These are phyloP conservation scores for Lipomyces orientalis DNA, from an alignment of 805 yeast species.

Conservation along the genomic window DNA sequence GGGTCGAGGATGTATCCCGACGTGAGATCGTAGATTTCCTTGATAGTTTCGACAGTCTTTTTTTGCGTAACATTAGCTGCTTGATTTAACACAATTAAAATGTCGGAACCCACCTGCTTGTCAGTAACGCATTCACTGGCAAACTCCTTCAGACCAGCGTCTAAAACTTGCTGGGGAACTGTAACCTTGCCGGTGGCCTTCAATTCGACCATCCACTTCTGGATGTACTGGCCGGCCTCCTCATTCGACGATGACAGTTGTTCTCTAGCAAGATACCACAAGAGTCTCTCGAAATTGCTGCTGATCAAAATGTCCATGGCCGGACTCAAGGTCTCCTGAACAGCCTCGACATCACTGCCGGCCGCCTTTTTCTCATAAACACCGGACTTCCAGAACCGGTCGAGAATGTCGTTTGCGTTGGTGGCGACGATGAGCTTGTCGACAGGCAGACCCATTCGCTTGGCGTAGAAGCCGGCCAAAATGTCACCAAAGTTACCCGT, in stretches of 20 bases:
- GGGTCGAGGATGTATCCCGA: slow-evolving; percentile 85
- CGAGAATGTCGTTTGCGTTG: slow-evolving; percentile 91
- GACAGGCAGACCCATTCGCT: slow-evolving; percentile 92
- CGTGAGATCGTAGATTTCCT: slow-evolving; percentile 62
- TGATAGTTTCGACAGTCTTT: slow-evolving; percentile 83
- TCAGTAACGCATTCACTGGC: slow-evolving; percentile 82
- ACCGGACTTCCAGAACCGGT: slow-evolving; percentile 89
- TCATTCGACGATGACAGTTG: slow-evolving; percentile 60
- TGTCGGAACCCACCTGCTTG: slow-evolving; percentile 43
- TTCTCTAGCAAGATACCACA: slow-evolving; percentile 90
- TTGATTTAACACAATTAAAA: background rate
- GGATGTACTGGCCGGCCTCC: slow-evolving; percentile 76
- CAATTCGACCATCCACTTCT: slow-evolving; percentile 78
- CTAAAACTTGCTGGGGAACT: slow-evolving; percentile 68
- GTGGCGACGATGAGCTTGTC: slow-evolving; percentile 91
- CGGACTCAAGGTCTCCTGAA: slow-evolving; percentile 89
- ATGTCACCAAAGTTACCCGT: slow-evolving; percentile 99
- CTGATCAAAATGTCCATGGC: slow-evolving; percentile 98
- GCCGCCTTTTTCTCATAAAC: slow-evolving; percentile 66
- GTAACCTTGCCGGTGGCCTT: slow-evolving; percentile 75
- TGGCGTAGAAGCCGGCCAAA: slow-evolving; percentile 93
- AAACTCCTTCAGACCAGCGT: slow-evolving; percentile 70
- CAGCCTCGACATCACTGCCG: slow-evolving; percentile 52
- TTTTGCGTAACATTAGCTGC: slow-evolving; percentile 40
- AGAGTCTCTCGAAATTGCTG: slow-evolving; percentile 92